A percentile compares a stretch with the other conserved stretches of the same genome.
Conservation (phyloP, 192 early-diverging fungal genomes). For the Geosiphon pyriformis region DNA sequence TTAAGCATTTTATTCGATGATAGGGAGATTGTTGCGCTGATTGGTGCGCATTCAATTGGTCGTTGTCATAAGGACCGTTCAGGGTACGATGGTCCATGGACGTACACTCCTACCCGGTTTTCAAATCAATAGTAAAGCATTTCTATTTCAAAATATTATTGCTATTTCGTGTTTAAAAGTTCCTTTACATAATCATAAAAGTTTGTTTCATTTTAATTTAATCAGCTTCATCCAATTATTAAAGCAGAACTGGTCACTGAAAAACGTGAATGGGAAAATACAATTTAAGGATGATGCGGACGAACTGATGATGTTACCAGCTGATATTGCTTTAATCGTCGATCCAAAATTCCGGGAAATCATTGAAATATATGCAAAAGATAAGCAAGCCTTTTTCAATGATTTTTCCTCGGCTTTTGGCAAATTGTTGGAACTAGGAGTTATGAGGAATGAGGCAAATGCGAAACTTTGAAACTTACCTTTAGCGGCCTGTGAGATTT, state of each 20-base stretch:
- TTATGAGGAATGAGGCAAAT: slow-evolving; percentile 19
- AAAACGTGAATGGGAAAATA: slow-evolving; percentile 36
- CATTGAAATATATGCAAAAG: slow-evolving; percentile 59
- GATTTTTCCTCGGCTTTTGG: slow-evolving; percentile 45
- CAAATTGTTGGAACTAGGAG: slow-evolving; percentile 48
- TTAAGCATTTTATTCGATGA: neutral
- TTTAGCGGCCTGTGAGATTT: no score
- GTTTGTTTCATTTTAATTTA: no score
- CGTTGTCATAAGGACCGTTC: slow-evolving; percentile 59
- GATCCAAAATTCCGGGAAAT: slow-evolving; percentile 52
- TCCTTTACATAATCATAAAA: no score
- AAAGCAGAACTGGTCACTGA: slow-evolving; percentile 63
- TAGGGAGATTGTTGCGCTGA: slow-evolving; percentile 64
- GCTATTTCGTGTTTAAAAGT: no score
- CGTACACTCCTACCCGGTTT: slow-evolving; percentile 37
- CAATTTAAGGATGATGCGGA: slow-evolving; percentile 34
- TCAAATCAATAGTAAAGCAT: slow-evolving; percentile 50
- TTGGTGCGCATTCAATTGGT: slow-evolving; percentile 62
- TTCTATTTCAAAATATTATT: no score
- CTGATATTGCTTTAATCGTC: slow-evolving; percentile 62
- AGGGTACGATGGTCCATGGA: slow-evolving; percentile 57
- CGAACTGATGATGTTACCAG: slow-evolving; percentile 63
- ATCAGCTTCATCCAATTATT: slow-evolving; percentile 75
- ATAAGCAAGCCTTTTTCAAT: slow-evolving; percentile 62
- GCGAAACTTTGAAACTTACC: no score